A percentile compares a stretch with the other conserved stretches of the same genome.
Evolutionary conservation across 2,329 filamentous ascomycete genomes (phyloP).

Genomic region (Geoglossum cookeanum): DNA sequence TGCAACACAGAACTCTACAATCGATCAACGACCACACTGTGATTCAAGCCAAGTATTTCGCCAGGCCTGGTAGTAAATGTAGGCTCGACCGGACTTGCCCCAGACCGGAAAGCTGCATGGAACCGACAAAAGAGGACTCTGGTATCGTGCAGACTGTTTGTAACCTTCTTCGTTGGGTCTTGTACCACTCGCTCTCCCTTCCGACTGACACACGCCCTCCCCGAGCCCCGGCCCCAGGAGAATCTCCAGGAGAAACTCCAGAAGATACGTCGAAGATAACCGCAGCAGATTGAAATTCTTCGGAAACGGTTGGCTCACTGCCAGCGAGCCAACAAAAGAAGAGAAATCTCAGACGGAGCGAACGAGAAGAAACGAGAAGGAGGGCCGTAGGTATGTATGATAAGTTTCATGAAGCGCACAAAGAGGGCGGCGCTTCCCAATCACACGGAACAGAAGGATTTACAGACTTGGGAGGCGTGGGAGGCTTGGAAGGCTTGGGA

Average conservation of each 20-base stretch:
- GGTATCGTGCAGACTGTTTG: neutral
- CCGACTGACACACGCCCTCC: neutral
- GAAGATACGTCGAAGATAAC: neutral
- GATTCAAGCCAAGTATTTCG: neutral
- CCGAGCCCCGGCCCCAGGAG: neutral
- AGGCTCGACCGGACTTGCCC: neutral
- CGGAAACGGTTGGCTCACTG: neutral
- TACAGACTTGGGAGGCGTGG: too few species aligned
- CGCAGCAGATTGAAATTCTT: neutral
- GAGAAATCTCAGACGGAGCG: neutral
- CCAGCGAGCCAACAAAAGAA: neutral
- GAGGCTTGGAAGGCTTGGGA: neutral
- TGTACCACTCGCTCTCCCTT: neutral
- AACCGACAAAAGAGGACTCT: neutral
- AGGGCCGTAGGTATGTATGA: neutral
- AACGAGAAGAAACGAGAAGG: neutral
- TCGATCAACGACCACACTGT: neutral
- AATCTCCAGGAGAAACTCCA: neutral
- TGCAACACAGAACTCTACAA: neutral
- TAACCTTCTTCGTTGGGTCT: neutral
- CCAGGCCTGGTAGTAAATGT: neutral
- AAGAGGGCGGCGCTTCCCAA: neutral
- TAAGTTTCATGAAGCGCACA: neutral
- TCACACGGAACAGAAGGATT: neutral
- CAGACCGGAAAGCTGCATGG: neutral